A percentile compares a stretch with the other conserved stretches of the same genome.
These are phyloP conservation scores for Phytophthora chlamydospora DNA, from an alignment of 352 stramenopile species.

Conservation along the genomic window DNA sequence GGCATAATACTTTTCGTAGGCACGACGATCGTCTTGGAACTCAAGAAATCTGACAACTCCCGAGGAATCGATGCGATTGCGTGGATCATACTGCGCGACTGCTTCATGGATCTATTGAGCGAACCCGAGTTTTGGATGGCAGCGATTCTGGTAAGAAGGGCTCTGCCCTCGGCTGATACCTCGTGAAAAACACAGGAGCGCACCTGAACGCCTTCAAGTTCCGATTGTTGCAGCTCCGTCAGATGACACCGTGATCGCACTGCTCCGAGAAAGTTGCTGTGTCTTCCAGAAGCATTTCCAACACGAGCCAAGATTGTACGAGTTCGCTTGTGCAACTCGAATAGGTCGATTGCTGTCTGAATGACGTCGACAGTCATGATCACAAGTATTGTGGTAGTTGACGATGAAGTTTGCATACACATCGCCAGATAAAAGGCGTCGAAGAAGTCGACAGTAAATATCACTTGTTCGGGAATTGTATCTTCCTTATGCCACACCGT, in stretches of 20 bases:
- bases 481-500: conserved; percentile 16
- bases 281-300: background rate
- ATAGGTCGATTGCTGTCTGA: conserved; percentile 7
- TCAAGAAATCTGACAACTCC: background rate
- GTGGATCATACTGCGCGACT: conserved; percentile 2
- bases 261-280: background rate
- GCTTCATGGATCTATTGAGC: background rate
- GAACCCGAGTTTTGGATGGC: background rate
- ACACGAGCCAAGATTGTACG: background rate
- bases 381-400: conserved; percentile 1
- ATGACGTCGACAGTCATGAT: conserved; percentile 7
- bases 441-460: conserved; percentile 19
- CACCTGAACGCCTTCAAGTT: conserved; percentile 1
- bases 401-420: conserved; percentile 11
- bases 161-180: conserved; percentile 5
- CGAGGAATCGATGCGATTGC: background rate
- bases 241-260: conserved; percentile 1
- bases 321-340: conserved; percentile 7
- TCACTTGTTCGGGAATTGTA: conserved; percentile 18
- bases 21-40: background rate
- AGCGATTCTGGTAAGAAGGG: background rate
- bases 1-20: background rate
- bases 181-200: conserved; percentile 11
- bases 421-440: conserved; percentile 13
- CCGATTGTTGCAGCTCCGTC: background rate